A percentile compares a stretch with the other conserved stretches of the same genome.
These are phyloP conservation scores for Rehmannia glutinosa DNA, from an alignment of 257 asterid genomes.

Conservation along the genomic window DNA sequence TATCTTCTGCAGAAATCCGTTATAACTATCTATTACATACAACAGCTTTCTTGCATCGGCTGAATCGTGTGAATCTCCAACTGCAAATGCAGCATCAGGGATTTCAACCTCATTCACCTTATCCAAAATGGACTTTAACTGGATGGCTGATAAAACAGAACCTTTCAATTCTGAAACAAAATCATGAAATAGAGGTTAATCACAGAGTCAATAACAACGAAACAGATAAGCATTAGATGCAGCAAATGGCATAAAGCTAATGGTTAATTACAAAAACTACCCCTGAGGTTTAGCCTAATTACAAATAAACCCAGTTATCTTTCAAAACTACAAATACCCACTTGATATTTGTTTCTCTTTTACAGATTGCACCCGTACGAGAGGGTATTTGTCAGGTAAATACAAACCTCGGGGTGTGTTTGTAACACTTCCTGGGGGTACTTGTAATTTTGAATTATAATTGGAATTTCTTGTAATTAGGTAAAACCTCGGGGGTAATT, in stretches of 20 bases:
- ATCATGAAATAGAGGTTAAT: conserved; percentile 7
- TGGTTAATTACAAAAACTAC: too few relatives aligned
- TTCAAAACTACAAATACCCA: too few relatives aligned
- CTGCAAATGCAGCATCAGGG: conserved; percentile 36
- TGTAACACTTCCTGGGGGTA: too few relatives aligned
- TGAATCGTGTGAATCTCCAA: conserved; percentile 40
- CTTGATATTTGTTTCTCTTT: too few relatives aligned
- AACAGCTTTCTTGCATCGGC: conserved; percentile 55
- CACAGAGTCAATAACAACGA: background rate
- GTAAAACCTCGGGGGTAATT: too few relatives aligned
- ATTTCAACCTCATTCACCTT: conserved; percentile 57
- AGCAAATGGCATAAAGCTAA: conserved; percentile 7
- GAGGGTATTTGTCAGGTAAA: too few relatives aligned
- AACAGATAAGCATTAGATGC: conserved; percentile 1
- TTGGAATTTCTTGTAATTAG: too few relatives aligned
- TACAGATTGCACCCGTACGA: too few relatives aligned
- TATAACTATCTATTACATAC: conserved; percentile 59
- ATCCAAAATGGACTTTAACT: conserved; percentile 53
- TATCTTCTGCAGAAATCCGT: conserved; percentile 39
- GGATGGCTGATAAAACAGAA: conserved; percentile 50
- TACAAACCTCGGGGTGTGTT: too few relatives aligned
- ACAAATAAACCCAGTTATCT: too few relatives aligned
- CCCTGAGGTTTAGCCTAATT: too few relatives aligned
- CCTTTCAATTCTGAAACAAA: conserved; percentile 60
- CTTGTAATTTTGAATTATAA: too few relatives aligned